Percentiles rank a stretch among this genome's conserved stretches.
These are phyloP conservation scores for Acanthamoeba healyi DNA, from an alignment of 208 protist genomes.

Conservation along the genomic window DNA sequence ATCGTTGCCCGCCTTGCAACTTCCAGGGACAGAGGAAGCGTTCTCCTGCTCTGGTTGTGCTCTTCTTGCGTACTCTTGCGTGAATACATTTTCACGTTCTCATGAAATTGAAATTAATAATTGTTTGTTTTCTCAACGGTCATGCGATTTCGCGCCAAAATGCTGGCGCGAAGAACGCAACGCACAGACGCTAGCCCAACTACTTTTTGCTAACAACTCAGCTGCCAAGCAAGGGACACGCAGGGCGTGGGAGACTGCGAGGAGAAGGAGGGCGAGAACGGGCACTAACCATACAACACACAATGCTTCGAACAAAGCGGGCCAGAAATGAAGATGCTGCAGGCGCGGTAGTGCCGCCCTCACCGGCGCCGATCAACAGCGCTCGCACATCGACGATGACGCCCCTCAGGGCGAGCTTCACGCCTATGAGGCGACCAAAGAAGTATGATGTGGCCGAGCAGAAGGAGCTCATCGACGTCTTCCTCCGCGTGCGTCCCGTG, in stretches of 20 bases:
- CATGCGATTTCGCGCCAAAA: slow-evolving; percentile 32
- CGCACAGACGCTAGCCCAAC: too few relatives aligned
- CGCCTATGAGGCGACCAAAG: slow-evolving; percentile 44
- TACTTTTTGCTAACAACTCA: neutral
- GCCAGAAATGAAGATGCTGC: neutral
- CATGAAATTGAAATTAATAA: neutral
- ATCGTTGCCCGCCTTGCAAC: too few relatives aligned
- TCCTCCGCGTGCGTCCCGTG: slow-evolving; percentile 26
- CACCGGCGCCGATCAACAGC: neutral
- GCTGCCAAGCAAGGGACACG: neutral
- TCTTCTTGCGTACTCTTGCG: too few relatives aligned
- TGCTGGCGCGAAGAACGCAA: neutral
- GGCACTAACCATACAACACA: neutral
- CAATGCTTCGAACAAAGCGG: slow-evolving; percentile 42
- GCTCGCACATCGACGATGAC: neutral
- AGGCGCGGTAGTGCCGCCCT: neutral
- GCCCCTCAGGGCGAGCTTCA: slow-evolving; percentile 16
- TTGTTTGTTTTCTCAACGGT: too few relatives aligned
- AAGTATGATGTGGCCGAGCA: slow-evolving; percentile 28
- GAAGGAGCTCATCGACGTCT: slow-evolving; percentile 42
- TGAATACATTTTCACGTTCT: neutral
- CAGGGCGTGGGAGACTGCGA: too few relatives aligned
- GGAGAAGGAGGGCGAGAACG: neutral
- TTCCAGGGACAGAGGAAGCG: too few relatives aligned
- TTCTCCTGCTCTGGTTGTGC: too few relatives aligned